Base-by-base conservation (phyloP, 768 basidiomycete species). In the Mycena vulgaris region DNA sequence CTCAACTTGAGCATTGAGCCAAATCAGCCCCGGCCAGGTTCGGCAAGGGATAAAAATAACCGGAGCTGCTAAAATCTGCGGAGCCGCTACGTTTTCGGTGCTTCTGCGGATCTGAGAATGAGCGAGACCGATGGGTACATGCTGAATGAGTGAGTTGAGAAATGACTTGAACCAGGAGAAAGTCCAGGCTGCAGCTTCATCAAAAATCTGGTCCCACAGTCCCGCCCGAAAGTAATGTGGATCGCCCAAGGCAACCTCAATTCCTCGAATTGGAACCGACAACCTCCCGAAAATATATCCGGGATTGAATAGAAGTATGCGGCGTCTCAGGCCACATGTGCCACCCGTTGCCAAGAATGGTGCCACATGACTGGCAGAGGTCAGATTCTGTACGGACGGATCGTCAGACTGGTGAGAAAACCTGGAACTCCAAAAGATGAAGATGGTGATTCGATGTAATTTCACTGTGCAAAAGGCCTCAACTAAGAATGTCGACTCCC, bases 231-330 rank as follows among this genome's bases (percentile, higher is more conserved):
- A 16, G 39, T 16, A 3, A 16, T 3, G 39, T 8, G 3, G 39
- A 16, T 3, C 39, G 14, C 14, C 39, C 3, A 39, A 39, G 14
- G 39, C 14, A 16, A 16, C 39, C 9, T n/a, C 10, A 39, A 39
- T 39, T 39, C 39, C 21, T 19, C 7, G 9, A 35, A 5, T 33
- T 37, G 33, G 11, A 39, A 31, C 65, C 65, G 65, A 66, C 35
- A 66, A 66, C 27, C 25, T 51, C 40, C 65, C 65, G 57, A 37
- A 40, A 58, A 59, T 51, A 59, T 51, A 59, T 58, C 56, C 65
- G 65, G 49, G 48, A 28, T 39, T 57, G 30, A 65, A 45, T n/a
- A 23, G 47, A 48, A 27, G 47, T 6, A 17, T 11, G 31, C 48
- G 60, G 52, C 39, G 63, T 55, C 42, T 55, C n/a, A 16, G 2